Evolutionary conservation across 1,284 basidiomycete genomes (phyloP), one percentile per base, ranked within the genome.

Genomic region (Wallemia hederae): DNA sequence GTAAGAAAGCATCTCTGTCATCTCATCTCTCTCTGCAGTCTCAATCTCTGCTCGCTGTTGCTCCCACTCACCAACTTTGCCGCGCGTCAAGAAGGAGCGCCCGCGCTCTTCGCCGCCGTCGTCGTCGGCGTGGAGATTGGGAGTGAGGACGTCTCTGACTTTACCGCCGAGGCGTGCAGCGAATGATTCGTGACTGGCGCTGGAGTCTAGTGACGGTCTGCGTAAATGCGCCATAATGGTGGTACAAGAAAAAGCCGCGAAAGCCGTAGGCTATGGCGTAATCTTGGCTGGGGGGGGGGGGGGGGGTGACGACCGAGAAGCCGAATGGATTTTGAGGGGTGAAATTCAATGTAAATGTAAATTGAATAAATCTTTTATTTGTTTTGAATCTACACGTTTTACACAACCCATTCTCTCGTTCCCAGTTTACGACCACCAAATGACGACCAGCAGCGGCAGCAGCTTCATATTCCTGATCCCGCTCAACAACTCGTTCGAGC

Each of bases 401-500:
- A n/a, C n/a, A n/a, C n/a, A n/a, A 31, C 29, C 7, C 29, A 31
- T 49, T 11, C 39, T 11, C n/a, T 49, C 11, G 5, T 11, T n/a
- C 19, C n/a, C n/a, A 7, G 5, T n/a, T 22, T n/a, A 7, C 14
- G 5, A 7, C 39, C n/a, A 14, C n/a, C n/a, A 49, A 14, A n/a
- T 49, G 9, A 33, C 31, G 9, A 33, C 39, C 11, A 49, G 5
- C 14, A 49, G 9, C 39, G 22, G 5, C 9, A 15, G 9, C 11
- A 49, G 17, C 17, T 31, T 15, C n/a, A 14, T 49, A 22, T 49
- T 49, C 39, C 22, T 49, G 22, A 49, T 49, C 71, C 90, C 92
- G 0, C 78, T 97, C 63, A 96, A 97, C 69, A 89, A 96, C 70
- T 89, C 90, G 1, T 97, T 97, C 71, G 77, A 85, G 55, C 88